Evolutionary conservation across 2,329 filamentous ascomycete genomes (phyloP), one percentile per base, ranked within the genome.

Genomic region (Blastomyces silverae): DNA sequence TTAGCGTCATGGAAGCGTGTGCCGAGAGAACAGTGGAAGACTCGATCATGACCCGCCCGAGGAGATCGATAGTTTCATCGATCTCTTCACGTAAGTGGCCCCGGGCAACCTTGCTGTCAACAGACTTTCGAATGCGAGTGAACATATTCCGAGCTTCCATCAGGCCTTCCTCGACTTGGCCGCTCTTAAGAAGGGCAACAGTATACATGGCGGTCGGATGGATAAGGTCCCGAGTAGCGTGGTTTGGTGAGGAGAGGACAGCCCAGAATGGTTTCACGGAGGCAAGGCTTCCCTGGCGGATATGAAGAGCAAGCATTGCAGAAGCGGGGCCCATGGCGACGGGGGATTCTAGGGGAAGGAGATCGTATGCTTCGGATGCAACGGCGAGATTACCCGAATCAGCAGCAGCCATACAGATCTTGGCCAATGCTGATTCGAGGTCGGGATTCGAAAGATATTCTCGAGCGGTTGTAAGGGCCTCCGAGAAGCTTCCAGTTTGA

Each of bases 171-270:
- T 88, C 86, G 60, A 92, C 85, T 72, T 92, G 88, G 53, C 92
- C 91, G 67, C 90, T 91, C 63, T 90, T 89, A 73, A 97, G 89
- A 76, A 97, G 82, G 59, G 92, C 91, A 65, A 96, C 86, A 17
- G 90, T 87, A 72, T 93, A 96, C 91, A 97, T 96, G 65, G 90
- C 86, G 15, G 91, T 89, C 31, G 92, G 90, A 79, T 96, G 92
- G 67, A 96, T 89, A 76, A 95, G 88, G 42, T 86, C 81, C 63
- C 83, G 75, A 15, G 84, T 83, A 44, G 86, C 83, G 62, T 83
- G 80, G 71, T 85, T 82, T 65, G 86, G 71, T 13, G 74, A 75
- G 66, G 83, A 86, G 63, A 97, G 81, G 64, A 90, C 81, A 63
- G 86, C 84, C 92, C 93, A 97, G 79, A 91, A 93, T 68, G 87